These are phyloP conservation scores for Naumovozyma baii DNA, from an alignment of 805 yeast genomes.

Conservation along the genomic window DNA sequence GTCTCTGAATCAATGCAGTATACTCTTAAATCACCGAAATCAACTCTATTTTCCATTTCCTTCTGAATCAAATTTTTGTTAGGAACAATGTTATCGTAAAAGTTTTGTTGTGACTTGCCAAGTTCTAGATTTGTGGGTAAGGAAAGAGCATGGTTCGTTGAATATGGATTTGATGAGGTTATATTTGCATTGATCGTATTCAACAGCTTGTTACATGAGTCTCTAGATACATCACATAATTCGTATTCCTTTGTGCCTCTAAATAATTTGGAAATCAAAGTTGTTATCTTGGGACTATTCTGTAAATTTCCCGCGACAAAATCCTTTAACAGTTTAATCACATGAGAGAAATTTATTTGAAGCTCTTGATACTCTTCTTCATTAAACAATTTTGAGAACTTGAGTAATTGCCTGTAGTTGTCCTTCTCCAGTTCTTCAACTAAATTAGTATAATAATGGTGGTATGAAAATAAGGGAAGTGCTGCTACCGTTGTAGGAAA, in stretches of 20 bases:
- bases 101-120: constrained; percentile 35
- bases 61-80: constrained; percentile 3
- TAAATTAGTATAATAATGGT: constrained; percentile 29
- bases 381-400: constrained; percentile 21
- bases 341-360: constrained; percentile 23
- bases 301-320: constrained; percentile 46
- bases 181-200: not conserved
- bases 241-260: constrained; percentile 19
- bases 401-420: constrained; percentile 13
- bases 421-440: constrained; percentile 20
- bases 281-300: constrained; percentile 38
- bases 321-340: constrained; percentile 41
- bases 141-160: constrained; percentile 26
- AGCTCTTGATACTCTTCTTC: constrained; percentile 2
- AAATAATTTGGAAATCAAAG: constrained; percentile 37
- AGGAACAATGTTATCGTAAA: constrained; percentile 20
- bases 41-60: constrained; percentile 26
- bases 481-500: constrained; percentile 38
- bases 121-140: constrained; percentile 38
- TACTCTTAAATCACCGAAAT: constrained; percentile 40
- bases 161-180: not conserved
- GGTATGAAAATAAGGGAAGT: constrained; percentile 34
- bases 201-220: constrained; percentile 45
- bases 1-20: constrained; percentile 75
- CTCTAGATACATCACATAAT: constrained; percentile 40